Base-by-base conservation (phyloP, 2,329 filamentous ascomycete species). In the Fusarium tjaetaba region DNA sequence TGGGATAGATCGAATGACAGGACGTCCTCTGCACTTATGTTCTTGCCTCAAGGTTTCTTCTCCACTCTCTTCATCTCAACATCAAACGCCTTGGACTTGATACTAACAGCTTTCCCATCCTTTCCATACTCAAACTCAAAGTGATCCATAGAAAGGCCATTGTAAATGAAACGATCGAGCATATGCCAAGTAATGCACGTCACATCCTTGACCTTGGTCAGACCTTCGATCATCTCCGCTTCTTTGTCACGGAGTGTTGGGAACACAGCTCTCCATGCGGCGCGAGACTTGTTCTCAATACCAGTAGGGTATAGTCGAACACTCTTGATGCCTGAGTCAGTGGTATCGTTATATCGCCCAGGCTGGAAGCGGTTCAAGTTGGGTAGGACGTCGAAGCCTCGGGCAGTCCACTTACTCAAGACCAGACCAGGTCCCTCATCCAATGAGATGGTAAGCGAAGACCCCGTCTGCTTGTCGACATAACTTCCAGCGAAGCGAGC, bases 291-390 rank as follows among this genome's bases (percentile, higher is more conserved):
- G 0, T n/a, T 61, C 42, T 68, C 55, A 11, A 67, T 38, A 3
- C 65, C 62, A 2, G 38, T 61, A 0, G 62, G 62, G 4, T 67
- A 61, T 1, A 68, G 3, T 0, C 62, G 24, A 0, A 67, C 1
- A 4, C 36, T 61, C 15, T 38, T 38, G 3, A 67, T 26, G 2
- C n/a, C 48, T 0, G 65, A 49, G 3, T 30, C 11, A 1, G 10
- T 24, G 2, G 55, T 55, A 16, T 55, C 15, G 9, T 55, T 67
- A 4, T 51, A 48, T 13, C 39, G 18, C 39, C 41, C 48, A 2
- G 62, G 62, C 22, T 68, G 52, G 13, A 61, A 67, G 9, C 48
- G 53, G 18, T 53, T 53, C 32, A 68, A 16, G 22, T 67, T 68
- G 10, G 62, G 48, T 0, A 68, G n/a, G 4, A 61, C n/a, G 4